Evolutionary conservation across 305 asterid species (phyloP).

Genomic region (Lippia alba): DNA sequence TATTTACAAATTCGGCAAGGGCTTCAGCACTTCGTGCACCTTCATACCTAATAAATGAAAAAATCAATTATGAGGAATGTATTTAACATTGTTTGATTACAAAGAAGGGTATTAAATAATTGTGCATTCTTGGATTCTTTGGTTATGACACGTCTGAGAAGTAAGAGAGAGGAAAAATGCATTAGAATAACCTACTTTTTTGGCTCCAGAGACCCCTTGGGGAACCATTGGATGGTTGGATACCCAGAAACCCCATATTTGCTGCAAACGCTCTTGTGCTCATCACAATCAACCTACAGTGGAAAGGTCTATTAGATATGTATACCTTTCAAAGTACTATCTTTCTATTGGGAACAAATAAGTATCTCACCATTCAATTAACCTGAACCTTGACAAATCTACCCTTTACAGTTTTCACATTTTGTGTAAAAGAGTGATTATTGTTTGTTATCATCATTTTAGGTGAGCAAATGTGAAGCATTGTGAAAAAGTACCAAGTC

Average conservation of each 20-base stretch:
- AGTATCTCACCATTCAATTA: neutral
- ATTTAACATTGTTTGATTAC: conserved; percentile 17
- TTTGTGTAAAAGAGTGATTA: neutral
- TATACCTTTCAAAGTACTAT: conserved; percentile 8
- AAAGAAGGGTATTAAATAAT: neutral
- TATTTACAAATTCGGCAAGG: conserved; percentile 82
- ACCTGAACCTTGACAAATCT: neutral
- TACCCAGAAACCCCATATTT: conserved; percentile 88
- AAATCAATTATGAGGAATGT: conserved; percentile 16
- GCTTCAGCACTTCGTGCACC: conserved; percentile 82
- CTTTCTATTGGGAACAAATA: conserved; percentile 19
- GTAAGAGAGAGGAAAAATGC: neutral
- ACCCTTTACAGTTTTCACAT: neutral
- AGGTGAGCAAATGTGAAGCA: neutral
- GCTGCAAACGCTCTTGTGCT: conserved; percentile 79
- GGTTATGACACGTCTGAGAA: neutral
- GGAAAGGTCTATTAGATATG: conserved; percentile 15
- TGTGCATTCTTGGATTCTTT: conserved; percentile 5
- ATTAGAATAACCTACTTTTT: conserved; percentile 58
- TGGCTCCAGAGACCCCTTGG: conserved; percentile 89
- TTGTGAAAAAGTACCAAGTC: neutral
- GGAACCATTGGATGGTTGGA: conserved; percentile 95
- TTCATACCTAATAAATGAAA: conserved; percentile 65
- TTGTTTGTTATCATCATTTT: conserved; percentile 7
- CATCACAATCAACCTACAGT: conserved; percentile 90